phyloP scores from a whole-genome alignment of 768 basidiomycete genomes.

The Cantharellus cinnabarinus region DNA sequence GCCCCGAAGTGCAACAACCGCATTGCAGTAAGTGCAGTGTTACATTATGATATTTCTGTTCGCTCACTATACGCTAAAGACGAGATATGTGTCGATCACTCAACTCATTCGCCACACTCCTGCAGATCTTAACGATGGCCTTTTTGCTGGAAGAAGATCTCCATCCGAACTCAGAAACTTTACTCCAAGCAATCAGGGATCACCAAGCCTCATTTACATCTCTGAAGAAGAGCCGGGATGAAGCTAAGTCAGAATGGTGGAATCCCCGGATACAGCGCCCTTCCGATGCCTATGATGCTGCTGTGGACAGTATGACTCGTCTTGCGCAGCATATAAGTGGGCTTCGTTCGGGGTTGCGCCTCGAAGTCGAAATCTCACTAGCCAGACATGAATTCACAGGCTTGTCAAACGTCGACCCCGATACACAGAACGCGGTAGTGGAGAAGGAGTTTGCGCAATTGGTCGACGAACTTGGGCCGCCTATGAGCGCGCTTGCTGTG shows the following conservation, averaged over 20 bases:
- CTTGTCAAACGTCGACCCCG: background rate
- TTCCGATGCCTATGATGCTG: conserved; percentile 54
- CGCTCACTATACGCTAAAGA: conserved; percentile 8
- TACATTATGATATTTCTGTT: background rate
- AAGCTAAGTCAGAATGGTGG: conserved; percentile 73
- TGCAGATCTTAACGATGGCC: conserved; percentile 59
- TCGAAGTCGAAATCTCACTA: conserved; percentile 66
- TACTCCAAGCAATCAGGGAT: conserved; percentile 60
- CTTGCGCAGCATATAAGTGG: conserved; percentile 90
- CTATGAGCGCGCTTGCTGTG: conserved; percentile 54
- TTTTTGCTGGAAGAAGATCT: conserved; percentile 58
- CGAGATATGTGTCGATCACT: conserved; percentile 67
- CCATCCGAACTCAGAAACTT: conserved; percentile 34
- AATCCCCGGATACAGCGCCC: conserved; percentile 18
- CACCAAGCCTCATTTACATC: conserved; percentile 83
- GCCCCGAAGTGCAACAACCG: conserved; percentile 66
- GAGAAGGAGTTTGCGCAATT: conserved; percentile 60
- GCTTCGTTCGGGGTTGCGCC: conserved; percentile 56
- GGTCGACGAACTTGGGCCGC: conserved; percentile 60
- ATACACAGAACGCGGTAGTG: conserved; percentile 27
- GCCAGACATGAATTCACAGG: background rate
- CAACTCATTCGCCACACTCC: conserved; percentile 71
- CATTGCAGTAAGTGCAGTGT: conserved; percentile 32
- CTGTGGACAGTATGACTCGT: conserved; percentile 67
- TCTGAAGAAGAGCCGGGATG: conserved; percentile 65